A percentile compares a stretch with the other conserved stretches of the same genome.
Conservation (phyloP, 2,329 filamentous ascomycete species). For the Fusarium compactum region DNA sequence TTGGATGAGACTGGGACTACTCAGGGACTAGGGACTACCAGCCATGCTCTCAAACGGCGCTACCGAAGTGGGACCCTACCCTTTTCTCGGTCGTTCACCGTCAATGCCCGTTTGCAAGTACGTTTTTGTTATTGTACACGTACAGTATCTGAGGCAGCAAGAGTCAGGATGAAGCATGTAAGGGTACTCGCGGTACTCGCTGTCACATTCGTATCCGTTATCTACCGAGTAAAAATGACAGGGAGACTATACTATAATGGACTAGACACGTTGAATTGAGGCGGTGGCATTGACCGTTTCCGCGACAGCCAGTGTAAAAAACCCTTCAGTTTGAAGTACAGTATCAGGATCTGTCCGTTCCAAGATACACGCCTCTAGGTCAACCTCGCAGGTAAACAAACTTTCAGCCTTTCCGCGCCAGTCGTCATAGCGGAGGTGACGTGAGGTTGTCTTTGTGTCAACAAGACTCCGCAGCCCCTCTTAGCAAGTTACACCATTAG, state of each 20-base stretch:
- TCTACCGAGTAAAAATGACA: conserved; percentile 9
- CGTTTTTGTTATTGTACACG: not conserved
- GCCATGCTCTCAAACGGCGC: conserved; percentile 31
- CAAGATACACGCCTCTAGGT: conserved; percentile 9
- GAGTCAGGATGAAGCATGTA: not conserved
- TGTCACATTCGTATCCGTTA: conserved; percentile 26
- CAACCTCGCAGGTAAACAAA: not conserved
- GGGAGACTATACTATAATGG: not conserved
- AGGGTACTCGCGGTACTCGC: not conserved
- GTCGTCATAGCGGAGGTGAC: conserved; percentile 30
- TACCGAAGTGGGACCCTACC: conserved; percentile 33
- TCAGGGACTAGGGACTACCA: not conserved
- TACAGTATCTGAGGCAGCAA: not conserved
- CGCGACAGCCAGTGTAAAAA: conserved; percentile 31
- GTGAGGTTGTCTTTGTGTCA: conserved; percentile 25
- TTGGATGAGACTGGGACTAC: conserved; percentile 8
- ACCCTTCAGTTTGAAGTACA: not conserved
- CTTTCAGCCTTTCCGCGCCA: conserved; percentile 25
- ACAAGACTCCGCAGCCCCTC: conserved; percentile 35
- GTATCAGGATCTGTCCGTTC: conserved; percentile 1
- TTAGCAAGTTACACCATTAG: conserved; percentile 36
- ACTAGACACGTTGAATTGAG: conserved; percentile 28
- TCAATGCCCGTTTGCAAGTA: conserved; percentile 17
- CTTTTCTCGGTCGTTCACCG: conserved; percentile 34
- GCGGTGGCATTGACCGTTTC: conserved; percentile 30